Evolutionary conservation across 1,284 basidiomycete genomes (phyloP).

Genomic region (Trichosporon inkin): DNA sequence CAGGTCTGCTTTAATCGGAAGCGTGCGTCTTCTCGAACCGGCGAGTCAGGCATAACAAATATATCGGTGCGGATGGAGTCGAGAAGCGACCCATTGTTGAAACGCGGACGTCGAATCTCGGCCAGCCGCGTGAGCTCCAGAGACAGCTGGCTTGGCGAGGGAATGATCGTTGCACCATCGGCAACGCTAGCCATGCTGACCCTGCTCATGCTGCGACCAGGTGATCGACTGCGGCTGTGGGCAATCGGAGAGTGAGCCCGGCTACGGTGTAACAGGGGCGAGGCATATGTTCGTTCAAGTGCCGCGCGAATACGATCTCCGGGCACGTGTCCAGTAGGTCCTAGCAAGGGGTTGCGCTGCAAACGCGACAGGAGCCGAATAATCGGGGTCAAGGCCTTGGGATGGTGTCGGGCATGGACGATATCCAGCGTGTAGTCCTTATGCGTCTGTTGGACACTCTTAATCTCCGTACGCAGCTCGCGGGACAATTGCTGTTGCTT

Average conservation of each 20-base stretch:
- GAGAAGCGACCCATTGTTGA: background rate
- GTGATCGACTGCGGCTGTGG: background rate
- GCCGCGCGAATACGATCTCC: slow-evolving; percentile 44
- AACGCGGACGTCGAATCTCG: background rate
- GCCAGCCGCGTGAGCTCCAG: background rate
- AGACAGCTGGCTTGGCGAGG: background rate
- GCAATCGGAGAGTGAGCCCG: background rate
- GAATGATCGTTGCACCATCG: background rate
- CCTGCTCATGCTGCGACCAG: background rate
- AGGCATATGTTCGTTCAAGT: slow-evolving; percentile 28
- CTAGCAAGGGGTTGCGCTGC: slow-evolving; percentile 41
- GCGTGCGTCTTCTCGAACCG: background rate
- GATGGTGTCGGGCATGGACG: slow-evolving; percentile 19
- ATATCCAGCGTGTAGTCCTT: slow-evolving; percentile 30
- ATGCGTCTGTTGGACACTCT: slow-evolving; percentile 20
- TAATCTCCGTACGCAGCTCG: slow-evolving; percentile 25
- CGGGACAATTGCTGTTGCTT: slow-evolving; percentile 28
- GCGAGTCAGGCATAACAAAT: background rate
- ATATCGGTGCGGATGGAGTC: background rate
- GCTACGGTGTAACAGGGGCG: slow-evolving; percentile 1
- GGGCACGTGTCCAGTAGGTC: slow-evolving; percentile 38
- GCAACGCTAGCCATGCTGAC: background rate
- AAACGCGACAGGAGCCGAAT: slow-evolving; percentile 31
- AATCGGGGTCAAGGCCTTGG: slow-evolving; percentile 23
- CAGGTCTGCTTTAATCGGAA: slow-evolving; percentile 7